A percentile compares a stretch with the other conserved stretches of the same genome.
Evolutionary conservation across 768 basidiomycete species (phyloP).

Genomic region (Trametes cingulata): DNA sequence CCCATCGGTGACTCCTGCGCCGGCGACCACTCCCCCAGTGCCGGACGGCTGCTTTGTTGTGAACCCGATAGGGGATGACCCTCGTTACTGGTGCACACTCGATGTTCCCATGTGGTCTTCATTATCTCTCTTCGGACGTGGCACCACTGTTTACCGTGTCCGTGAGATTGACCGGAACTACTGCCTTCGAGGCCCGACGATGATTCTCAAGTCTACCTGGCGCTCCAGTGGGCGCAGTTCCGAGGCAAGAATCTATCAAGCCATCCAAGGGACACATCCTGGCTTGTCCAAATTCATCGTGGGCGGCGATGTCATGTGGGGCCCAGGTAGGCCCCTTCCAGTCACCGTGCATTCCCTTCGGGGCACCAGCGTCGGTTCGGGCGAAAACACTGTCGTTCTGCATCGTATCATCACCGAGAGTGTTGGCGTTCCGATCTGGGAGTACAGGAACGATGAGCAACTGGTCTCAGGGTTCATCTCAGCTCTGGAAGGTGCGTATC

Average conservation of each 20-base stretch:
- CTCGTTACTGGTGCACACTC: conserved; percentile 4
- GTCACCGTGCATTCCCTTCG: not conserved
- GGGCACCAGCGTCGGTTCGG: not conserved
- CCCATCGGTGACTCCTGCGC: not conserved
- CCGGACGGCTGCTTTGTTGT: too few relatives aligned
- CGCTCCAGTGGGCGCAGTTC: not conserved
- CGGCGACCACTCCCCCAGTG: too few relatives aligned
- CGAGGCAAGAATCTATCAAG: not conserved
- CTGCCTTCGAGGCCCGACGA: not conserved
- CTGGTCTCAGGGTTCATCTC: conserved; percentile 1
- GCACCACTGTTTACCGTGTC: conserved; percentile 20
- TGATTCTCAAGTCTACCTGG: conserved; percentile 5
- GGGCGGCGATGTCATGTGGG: not conserved
- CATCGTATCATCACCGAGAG: conserved; percentile 11
- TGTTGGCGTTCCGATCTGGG: conserved; percentile 1
- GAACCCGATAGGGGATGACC: not conserved
- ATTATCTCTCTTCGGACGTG: conserved; percentile 21
- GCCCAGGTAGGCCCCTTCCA: too few relatives aligned
- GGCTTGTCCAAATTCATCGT: not conserved
- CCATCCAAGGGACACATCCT: not conserved
- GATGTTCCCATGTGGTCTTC: conserved; percentile 12
- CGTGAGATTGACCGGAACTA: not conserved
- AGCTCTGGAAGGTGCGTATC: conserved; percentile 5
- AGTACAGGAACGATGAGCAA: conserved; percentile 5
- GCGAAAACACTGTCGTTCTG: not conserved